Conservation (phyloP, 2,329 filamentous ascomycete genomes). For the Pseudogymnoascus sp. region DNA sequence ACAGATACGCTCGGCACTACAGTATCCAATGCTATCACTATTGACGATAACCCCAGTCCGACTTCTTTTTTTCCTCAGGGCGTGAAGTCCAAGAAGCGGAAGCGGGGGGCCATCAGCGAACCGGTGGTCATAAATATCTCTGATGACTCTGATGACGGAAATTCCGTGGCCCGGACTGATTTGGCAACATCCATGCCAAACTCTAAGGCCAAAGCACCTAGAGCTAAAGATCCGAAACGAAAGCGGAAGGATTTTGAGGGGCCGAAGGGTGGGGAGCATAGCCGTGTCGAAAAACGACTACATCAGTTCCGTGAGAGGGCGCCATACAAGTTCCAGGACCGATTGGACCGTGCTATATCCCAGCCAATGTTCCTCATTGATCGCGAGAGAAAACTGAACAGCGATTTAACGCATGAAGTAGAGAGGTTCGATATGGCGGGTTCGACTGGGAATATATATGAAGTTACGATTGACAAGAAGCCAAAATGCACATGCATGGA, state of each 20-base stretch:
- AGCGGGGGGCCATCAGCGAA: neutral
- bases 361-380: constrained; percentile 51
- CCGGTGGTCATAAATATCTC: neutral
- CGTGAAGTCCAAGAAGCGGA: neutral
- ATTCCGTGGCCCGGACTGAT: neutral
- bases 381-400: constrained; percentile 28
- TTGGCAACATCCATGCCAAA: neutral
- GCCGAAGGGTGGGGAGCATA: neutral
- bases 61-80: neutral
- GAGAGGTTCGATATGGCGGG: constrained; percentile 50
- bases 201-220: neutral
- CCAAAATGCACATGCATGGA: constrained; percentile 49
- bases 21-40: neutral
- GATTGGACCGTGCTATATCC: constrained; percentile 38
- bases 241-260: neutral
- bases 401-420: constrained; percentile 31
- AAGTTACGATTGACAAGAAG: constrained; percentile 41
- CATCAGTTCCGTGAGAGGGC: constrained; percentile 33
- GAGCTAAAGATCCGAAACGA: neutral
- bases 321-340: constrained; percentile 37
- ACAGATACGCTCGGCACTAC: neutral
- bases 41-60: neutral
- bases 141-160: neutral
- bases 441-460: constrained; percentile 54
- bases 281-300: constrained; percentile 30